Evolutionary conservation across 1,139 yeast species (phyloP).

Genomic region (Kazachstania sp.): DNA sequence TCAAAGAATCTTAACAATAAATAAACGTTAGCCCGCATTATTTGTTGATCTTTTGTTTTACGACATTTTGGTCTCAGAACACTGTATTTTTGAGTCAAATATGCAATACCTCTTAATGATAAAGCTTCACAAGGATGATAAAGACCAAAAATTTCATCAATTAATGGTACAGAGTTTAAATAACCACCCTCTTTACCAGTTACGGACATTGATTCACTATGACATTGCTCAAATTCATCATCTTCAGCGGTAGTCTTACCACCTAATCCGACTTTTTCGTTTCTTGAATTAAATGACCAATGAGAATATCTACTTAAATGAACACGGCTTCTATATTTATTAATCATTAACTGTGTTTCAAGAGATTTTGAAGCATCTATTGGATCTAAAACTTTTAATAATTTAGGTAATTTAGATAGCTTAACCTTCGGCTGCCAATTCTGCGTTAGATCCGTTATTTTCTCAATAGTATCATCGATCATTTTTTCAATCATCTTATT

Average conservation of each 20-base stretch:
- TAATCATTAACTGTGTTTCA: conserved; percentile 25
- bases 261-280: background rate
- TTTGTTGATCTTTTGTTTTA: conserved; percentile 2
- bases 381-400: conserved; percentile 1
- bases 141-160: conserved; percentile 26
- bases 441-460: conserved; percentile 11
- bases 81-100: conserved; percentile 14
- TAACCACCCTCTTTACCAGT: conserved; percentile 5
- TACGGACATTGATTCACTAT: background rate
- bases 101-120: conserved; percentile 27
- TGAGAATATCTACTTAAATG: conserved; percentile 18
- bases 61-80: background rate
- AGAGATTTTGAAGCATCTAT: conserved; percentile 10
- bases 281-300: conserved; percentile 3
- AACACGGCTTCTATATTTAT: conserved; percentile 19
- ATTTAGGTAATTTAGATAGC: conserved; percentile 4
- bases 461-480: conserved; percentile 14
- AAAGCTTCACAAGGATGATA: conserved; percentile 22
- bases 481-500: conserved; percentile 12
- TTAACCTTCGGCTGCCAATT: conserved; percentile 19
- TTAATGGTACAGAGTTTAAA: conserved; percentile 18
- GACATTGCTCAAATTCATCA: background rate
- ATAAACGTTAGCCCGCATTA: conserved; percentile 25
- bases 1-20: conserved; percentile 27
- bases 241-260: background rate